Base-by-base conservation (phyloP, 108 stramenopile genomes). In the Nitzschia sp. region DNA sequence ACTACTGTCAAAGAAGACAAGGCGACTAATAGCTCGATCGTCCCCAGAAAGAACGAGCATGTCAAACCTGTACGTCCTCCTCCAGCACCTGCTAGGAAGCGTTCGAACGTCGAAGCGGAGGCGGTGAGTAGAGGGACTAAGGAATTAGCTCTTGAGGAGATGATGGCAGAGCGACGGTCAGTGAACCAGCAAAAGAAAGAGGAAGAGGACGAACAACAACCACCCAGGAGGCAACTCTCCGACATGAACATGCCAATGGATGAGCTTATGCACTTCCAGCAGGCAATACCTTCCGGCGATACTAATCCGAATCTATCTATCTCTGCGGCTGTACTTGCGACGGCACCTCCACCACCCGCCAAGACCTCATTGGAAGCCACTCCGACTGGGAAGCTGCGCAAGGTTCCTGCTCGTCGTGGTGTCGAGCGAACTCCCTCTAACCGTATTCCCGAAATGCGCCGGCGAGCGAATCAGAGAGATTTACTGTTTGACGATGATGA, bases 361-460 rank as follows among this genome's bases (percentile, higher is more conserved):
- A 6, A 13, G 13, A 41, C 6, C 9, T 41, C 38, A 41, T 41
- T 41, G 38, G 32, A 58, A 28, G 9, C 16, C 29, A 28, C 52
- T 6, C 19, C 6, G 17, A 15, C 23, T 16, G 52, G 23, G 8
- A 53, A 16, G 8, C 52, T 23, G 9, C 38, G 38, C 38, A 41
- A 13, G 9, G 13, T 9, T 6, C 9, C 9, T 6, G 38, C 38
- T 41, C n/a, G n/a, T n/a, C n/a, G n/a, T n/a, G n/a, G n/a, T n/a
- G 9, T 13, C 38, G 13, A 45, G 13, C 23, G 61, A 38, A 56
- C 1, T 28, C 28, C 58, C 16, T 53, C 73, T 9, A 67, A 75
- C 38, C 35, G 28, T 5, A 66, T 75, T n/a, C 66, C 66, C 27
- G 73, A 75, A 63, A 75, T 75, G 73, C 57, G 66, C 30, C 47